Conservation (phyloP, 768 basidiomycete species). For the Galerina marginata region DNA sequence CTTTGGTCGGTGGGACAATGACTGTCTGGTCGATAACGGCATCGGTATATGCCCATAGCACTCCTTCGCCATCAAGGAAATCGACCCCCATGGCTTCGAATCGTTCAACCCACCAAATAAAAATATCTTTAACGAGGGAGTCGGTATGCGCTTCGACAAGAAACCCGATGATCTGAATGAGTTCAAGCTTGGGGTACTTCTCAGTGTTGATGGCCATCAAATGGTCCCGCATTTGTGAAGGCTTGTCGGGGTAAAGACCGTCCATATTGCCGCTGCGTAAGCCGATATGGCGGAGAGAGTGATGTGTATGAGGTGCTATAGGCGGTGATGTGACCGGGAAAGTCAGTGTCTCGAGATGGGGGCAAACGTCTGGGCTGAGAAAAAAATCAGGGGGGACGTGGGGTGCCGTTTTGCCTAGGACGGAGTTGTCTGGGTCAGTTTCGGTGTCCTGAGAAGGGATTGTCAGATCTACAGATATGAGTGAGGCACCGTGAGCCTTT, state of each 20-base stretch:
- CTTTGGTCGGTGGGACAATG: not conserved
- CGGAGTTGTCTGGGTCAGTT: slow-evolving; percentile 33
- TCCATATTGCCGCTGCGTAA: slow-evolving; percentile 48
- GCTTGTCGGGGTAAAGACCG: slow-evolving; percentile 48
- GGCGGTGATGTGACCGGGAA: slow-evolving; percentile 44
- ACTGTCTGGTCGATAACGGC: not conserved
- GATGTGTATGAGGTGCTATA: slow-evolving; percentile 33
- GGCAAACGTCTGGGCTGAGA: slow-evolving; percentile 46
- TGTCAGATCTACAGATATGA: slow-evolving; percentile 47
- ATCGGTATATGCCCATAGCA: slow-evolving; percentile 50
- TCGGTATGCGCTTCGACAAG: slow-evolving; percentile 52
- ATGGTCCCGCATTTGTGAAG: slow-evolving; percentile 41
- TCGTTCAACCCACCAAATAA: slow-evolving; percentile 59
- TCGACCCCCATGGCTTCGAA: slow-evolving; percentile 55
- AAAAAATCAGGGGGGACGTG: slow-evolving; percentile 49
- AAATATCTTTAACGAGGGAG: slow-evolving; percentile 49
- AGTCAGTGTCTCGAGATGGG: slow-evolving; percentile 49
- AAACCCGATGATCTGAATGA: slow-evolving; percentile 53
- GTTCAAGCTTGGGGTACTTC: slow-evolving; percentile 50
- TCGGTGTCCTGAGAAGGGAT: slow-evolving; percentile 41
- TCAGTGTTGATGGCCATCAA: slow-evolving; percentile 46
- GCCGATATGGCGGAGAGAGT: slow-evolving; percentile 51
- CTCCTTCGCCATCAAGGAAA: slow-evolving; percentile 59
- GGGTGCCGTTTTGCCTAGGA: slow-evolving; percentile 28
- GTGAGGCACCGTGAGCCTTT: slow-evolving; percentile 42